Evolutionary conservation across 1,284 basidiomycete species (phyloP), one percentile per base, ranked within the genome.

Genomic region (Trichosporon sp.): DNA sequence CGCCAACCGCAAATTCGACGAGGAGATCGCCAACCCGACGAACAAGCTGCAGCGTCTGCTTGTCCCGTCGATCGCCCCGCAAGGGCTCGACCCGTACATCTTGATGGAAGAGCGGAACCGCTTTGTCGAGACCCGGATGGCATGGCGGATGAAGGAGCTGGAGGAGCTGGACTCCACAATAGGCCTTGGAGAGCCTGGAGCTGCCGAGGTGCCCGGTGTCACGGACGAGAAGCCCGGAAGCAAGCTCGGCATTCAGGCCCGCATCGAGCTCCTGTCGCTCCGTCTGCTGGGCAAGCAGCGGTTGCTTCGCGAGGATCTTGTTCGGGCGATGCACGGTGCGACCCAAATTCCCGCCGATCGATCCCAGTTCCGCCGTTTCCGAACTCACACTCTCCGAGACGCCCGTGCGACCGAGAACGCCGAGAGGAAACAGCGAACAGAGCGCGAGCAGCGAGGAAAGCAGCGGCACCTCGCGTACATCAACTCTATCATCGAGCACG

Each of bases 381-480:
- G 92, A 71, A 95, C 95, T 75, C 91, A 92, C 31, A 89, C 89
- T 0, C 83, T 97, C 34, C 88, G 92, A 16, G 95, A 98, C 74
- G 92, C 93, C 19, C 89, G 92, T 37, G 87, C 86, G 78, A 97
- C 92, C 2, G 96, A 99, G 80, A 86, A 88, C 69, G 86, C 91
- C 14, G 96, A 99, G 81, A 86, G 93, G 64, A 89, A 91, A 76
- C 96, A 99, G 78, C 89, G 95, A 27, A 85, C 87, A 7, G 95
- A 99, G 70, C 88, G 95, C 23, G 95, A 99, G 81, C 88, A 89
- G 59, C 88, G 92, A 34, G 94, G 94, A 57, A 96, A 98, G 80
- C 90, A 94, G 83, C 95, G 96, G 76, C 96, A 99, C 75, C 86
- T 96, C 74, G 92, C 95, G 73, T 95, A 98, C 76, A 89, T 99